Evolutionary conservation across 2,329 filamentous ascomycete species (phyloP).

Genomic region (Didymellaceae sp.): DNA sequence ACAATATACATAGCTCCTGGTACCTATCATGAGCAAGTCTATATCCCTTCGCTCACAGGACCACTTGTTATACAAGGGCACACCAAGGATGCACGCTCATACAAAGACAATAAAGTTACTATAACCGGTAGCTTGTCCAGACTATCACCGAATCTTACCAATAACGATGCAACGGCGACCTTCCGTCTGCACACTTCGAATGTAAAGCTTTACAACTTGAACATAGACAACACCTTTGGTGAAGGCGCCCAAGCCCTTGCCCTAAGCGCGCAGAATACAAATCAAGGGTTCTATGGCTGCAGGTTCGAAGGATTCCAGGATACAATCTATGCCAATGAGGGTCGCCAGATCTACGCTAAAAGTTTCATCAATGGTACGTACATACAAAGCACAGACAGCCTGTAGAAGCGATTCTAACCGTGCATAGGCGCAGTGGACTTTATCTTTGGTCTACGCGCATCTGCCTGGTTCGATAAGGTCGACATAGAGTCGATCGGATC

Average conservation of each 20-base stretch:
- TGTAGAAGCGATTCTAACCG: background rate
- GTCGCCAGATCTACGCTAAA: conserved; percentile 61
- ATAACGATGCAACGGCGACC: conserved; percentile 60
- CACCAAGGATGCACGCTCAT: conserved; percentile 58
- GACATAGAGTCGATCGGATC: conserved; percentile 26
- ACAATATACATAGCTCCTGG: conserved; percentile 65
- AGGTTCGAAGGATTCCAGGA: conserved; percentile 63
- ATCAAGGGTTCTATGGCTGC: conserved; percentile 63
- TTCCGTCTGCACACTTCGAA: conserved; percentile 54
- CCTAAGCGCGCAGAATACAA: conserved; percentile 54
- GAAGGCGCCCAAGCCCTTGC: conserved; percentile 55
- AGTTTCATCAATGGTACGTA: conserved; percentile 59
- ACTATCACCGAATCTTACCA: conserved; percentile 26
- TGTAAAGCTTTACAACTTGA: conserved; percentile 66
- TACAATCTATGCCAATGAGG: conserved; percentile 51
- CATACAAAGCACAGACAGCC: background rate
- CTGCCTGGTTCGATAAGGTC: conserved; percentile 55
- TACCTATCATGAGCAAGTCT: conserved; percentile 65
- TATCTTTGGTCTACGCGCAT: conserved; percentile 58
- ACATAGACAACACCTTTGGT: conserved; percentile 55
- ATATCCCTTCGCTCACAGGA: conserved; percentile 54
- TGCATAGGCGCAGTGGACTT: conserved; percentile 58
- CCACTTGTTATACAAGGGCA: conserved; percentile 63
- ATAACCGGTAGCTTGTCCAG: conserved; percentile 52
- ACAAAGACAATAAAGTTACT: conserved; percentile 63